Evolutionary conservation across 2,329 filamentous ascomycete species (phyloP).

Genomic region (Ambrosiella xylebori): DNA sequence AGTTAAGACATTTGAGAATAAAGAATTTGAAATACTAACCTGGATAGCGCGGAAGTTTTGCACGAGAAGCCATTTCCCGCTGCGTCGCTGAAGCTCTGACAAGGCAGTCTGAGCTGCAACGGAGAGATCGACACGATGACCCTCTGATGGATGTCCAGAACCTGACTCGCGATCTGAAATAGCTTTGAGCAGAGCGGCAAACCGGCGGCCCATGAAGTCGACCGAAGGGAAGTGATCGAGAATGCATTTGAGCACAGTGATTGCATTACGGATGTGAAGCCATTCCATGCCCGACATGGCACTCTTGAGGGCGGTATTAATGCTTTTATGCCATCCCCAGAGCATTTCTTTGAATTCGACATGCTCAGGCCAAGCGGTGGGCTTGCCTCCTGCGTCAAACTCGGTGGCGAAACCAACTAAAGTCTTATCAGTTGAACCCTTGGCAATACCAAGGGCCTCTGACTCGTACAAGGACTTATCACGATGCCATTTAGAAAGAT

Average conservation of each 20-base stretch:
- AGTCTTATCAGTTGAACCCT: conserved; percentile 28
- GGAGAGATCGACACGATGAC: conserved; percentile 54
- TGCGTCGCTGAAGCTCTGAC: conserved; percentile 49
- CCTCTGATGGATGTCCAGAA: conserved; percentile 27
- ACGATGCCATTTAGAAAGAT: conserved; percentile 70
- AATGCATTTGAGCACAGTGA: conserved; percentile 69
- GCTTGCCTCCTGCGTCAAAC: conserved; percentile 43
- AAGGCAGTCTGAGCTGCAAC: conserved; percentile 55
- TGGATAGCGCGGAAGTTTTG: conserved; percentile 53
- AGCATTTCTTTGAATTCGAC: conserved; percentile 73
- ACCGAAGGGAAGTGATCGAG: conserved; percentile 73
- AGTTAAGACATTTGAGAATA: conserved; percentile 12
- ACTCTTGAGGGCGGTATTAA: conserved; percentile 62
- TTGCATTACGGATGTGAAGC: conserved; percentile 95
- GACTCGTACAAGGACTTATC: conserved; percentile 60
- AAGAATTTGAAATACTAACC: conserved; percentile 24
- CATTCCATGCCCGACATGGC: conserved; percentile 76
- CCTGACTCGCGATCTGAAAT: conserved; percentile 44
- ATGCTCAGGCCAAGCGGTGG: conserved; percentile 58
- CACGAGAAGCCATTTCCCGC: conserved; percentile 54
- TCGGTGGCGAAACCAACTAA: conserved; percentile 65
- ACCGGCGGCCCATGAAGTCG: conserved; percentile 65
- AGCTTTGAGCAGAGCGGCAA: conserved; percentile 45
- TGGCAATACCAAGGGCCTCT: conserved; percentile 42
- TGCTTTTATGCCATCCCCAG: conserved; percentile 76